These are phyloP conservation scores for Hyaloraphidium curvatum DNA, from an alignment of 192 early-diverging fungal species.

Conservation along the genomic window DNA sequence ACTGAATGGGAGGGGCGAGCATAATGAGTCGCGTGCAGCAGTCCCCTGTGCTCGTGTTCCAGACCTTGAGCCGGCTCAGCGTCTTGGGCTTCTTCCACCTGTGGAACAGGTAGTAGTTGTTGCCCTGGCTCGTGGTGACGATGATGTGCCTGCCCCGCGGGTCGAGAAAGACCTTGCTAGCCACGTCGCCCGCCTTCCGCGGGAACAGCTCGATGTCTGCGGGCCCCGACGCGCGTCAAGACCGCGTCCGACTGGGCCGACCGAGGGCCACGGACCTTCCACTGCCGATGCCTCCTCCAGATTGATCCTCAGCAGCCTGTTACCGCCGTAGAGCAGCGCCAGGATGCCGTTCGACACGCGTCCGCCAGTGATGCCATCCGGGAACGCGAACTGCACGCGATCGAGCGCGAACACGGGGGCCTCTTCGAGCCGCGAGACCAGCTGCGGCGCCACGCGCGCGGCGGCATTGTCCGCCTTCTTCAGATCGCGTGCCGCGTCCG, in stretches of 20 bases:
- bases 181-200: slow-evolving; percentile 7
- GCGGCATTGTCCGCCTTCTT: no score
- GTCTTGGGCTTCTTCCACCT: slow-evolving; percentile 69
- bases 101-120: slow-evolving; percentile 76
- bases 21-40: background rate
- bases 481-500: background rate
- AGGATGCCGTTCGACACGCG: slow-evolving; percentile 71
- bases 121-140: slow-evolving; percentile 29
- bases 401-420: slow-evolving; percentile 56
- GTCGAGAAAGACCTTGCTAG: slow-evolving; percentile 3
- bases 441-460: background rate
- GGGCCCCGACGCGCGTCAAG: background rate
- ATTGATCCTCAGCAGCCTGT: slow-evolving; percentile 68
- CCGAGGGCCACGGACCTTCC: slow-evolving; percentile 30
- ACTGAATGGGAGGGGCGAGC: background rate
- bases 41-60: no score
- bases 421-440: background rate
- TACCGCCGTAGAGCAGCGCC: slow-evolving; percentile 54
- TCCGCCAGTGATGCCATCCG: slow-evolving; percentile 46
- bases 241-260: background rate
- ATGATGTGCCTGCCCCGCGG: slow-evolving; percentile 2
- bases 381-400: slow-evolving; percentile 74
- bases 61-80: slow-evolving; percentile 58
- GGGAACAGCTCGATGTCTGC: slow-evolving; percentile 1
- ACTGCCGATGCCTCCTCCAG: slow-evolving; percentile 61